Conservation (phyloP, 129 eudicot species). For the Centaurea solstitialis region DNA sequence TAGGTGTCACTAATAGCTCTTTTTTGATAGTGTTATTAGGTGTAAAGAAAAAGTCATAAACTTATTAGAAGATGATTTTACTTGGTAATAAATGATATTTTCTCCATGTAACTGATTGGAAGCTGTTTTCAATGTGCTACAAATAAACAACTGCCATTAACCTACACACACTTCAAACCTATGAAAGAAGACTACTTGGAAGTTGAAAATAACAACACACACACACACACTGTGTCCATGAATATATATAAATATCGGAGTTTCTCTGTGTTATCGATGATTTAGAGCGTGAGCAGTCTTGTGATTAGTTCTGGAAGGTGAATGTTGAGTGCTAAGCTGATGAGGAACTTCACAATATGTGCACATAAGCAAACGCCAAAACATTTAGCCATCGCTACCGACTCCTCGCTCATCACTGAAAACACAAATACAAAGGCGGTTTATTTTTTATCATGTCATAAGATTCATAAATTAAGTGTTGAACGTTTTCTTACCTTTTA, state of each 20-base stretch:
- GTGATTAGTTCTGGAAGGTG: slow-evolving; percentile 28
- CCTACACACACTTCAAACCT: not conserved
- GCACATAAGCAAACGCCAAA: slow-evolving; percentile 61
- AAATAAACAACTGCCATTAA: not conserved
- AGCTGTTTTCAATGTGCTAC: not conserved
- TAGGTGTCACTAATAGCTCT: too few species aligned
- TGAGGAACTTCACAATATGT: slow-evolving; percentile 52
- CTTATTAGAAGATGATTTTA: not conserved
- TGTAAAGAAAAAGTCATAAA: too few species aligned
- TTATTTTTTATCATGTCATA: not conserved
- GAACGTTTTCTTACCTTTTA: slow-evolving; percentile 40
- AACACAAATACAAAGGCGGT: not conserved
- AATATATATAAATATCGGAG: not conserved
- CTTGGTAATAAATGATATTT: not conserved
- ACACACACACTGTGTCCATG: not conserved
- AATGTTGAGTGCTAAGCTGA: slow-evolving; percentile 38
- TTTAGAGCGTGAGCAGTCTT: slow-evolving; percentile 22
- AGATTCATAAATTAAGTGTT: not conserved
- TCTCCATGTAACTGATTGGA: not conserved
- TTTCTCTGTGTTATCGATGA: not conserved
- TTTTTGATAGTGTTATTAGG: too few species aligned
- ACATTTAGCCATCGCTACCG: slow-evolving; percentile 47
- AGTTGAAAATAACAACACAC: not conserved
- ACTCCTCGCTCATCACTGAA: slow-evolving; percentile 55
- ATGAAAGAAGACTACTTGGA: not conserved